These are phyloP conservation scores for Acarospora socialis DNA, from an alignment of 2,329 filamentous ascomycete genomes.

Conservation along the genomic window DNA sequence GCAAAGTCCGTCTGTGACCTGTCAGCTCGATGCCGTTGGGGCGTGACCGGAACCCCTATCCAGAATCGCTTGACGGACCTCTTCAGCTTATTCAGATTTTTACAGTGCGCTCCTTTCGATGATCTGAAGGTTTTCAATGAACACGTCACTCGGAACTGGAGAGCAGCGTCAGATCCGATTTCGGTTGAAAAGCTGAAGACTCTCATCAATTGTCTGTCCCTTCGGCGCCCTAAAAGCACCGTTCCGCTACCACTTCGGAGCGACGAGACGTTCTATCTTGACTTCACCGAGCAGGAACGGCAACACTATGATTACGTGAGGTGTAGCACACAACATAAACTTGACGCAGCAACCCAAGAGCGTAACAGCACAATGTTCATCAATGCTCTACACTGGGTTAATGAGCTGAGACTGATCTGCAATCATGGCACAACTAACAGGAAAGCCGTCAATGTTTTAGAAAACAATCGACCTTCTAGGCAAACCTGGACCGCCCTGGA, in stretches of 20 bases:
- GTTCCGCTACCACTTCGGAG: slow-evolving; percentile 2
- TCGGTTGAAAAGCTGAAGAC: slow-evolving; percentile 7
- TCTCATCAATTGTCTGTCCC: slow-evolving; percentile 7
- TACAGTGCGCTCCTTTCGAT: slow-evolving; percentile 8
- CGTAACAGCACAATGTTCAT: background rate
- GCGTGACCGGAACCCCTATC: slow-evolving; percentile 10
- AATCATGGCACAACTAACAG: slow-evolving; percentile 2
- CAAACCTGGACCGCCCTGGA: slow-evolving; percentile 2
- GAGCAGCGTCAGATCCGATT: slow-evolving; percentile 5
- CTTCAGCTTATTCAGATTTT: slow-evolving; percentile 9
- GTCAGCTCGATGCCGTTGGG: slow-evolving; percentile 8
- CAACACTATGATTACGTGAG: slow-evolving; percentile 5
- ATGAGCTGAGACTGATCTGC: slow-evolving; percentile 8
- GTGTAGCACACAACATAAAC: background rate
- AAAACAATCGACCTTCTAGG: too few relatives aligned
- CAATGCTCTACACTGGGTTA: slow-evolving; percentile 9
- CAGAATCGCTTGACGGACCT: slow-evolving; percentile 11
- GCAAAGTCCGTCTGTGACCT: slow-evolving; percentile 9
- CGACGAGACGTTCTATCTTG: slow-evolving; percentile 1
- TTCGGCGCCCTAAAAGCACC: slow-evolving; percentile 7
- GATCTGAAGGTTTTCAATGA: slow-evolving; percentile 4
- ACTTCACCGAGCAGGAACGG: slow-evolving; percentile 4
- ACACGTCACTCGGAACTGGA: slow-evolving; percentile 6
- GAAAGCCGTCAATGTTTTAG: too few relatives aligned
- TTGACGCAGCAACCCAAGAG: background rate